Percentiles rank a stretch among this genome's conserved stretches.
These are phyloP conservation scores for Paecilomyces sp. DNA, from an alignment of 2,329 filamentous ascomycete genomes.

Conservation along the genomic window DNA sequence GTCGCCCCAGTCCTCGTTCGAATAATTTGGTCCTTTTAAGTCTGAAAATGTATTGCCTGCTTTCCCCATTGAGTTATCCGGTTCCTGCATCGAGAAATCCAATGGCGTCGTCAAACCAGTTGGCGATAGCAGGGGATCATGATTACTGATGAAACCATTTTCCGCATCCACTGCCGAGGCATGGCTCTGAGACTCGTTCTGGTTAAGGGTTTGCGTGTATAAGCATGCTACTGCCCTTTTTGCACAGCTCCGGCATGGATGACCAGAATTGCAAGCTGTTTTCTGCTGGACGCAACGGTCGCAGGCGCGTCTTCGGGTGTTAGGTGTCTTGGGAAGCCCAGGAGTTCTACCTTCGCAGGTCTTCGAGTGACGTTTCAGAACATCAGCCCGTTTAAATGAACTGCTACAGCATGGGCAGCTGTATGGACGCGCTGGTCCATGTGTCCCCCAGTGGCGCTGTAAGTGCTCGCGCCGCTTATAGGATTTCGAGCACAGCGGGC, in stretches of 20 bases:
- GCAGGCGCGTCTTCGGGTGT: conserved; percentile 22
- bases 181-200: not conserved
- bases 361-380: conserved; percentile 28
- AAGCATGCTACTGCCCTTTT: not conserved
- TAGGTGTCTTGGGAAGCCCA: conserved; percentile 3
- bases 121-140: too few species aligned
- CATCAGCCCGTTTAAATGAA: conserved; percentile 30
- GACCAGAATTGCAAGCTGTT: conserved; percentile 24
- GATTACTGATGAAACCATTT: too few species aligned
- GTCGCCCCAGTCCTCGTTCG: not conserved
- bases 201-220: not conserved
- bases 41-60: too few species aligned
- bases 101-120: too few species aligned
- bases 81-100: too few species aligned
- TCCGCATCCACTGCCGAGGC: too few species aligned
- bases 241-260: conserved; percentile 18
- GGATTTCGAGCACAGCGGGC: conserved; percentile 24
- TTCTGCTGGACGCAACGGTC: conserved; percentile 29
- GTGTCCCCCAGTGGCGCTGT: conserved; percentile 26
- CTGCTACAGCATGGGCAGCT: conserved; percentile 23
- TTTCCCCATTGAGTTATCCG: too few species aligned
- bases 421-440: conserved; percentile 25
- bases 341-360: conserved; percentile 19
- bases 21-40: too few species aligned
- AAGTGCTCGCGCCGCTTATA: conserved; percentile 34